Percentiles rank a stretch among this genome's conserved stretches.
These are phyloP conservation scores for Protostelium mycophagum DNA, from an alignment of 78 protist genomes.

Conservation along the genomic window DNA sequence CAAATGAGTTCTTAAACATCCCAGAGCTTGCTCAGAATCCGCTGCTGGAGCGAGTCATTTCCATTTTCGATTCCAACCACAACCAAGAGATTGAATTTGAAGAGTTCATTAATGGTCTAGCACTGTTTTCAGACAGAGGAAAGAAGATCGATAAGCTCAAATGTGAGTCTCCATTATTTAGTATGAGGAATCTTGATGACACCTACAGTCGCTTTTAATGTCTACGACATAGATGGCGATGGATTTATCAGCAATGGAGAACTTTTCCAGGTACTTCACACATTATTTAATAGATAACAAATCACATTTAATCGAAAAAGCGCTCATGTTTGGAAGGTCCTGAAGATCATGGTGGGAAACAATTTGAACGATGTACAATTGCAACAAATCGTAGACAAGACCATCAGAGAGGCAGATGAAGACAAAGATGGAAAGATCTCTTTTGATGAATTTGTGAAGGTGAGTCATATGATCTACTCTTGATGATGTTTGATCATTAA, in stretches of 20 bases:
- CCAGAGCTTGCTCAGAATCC: conserved; percentile 85
- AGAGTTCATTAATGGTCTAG: conserved; percentile 71
- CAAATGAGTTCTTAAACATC: conserved; percentile 81
- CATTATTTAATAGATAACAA: background rate
- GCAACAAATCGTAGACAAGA: conserved; percentile 96
- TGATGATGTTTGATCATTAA: background rate
- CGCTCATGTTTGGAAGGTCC: too few species aligned
- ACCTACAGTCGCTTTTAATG: conserved; percentile 60
- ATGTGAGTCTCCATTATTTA: conserved; percentile 26
- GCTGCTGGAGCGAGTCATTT: conserved; percentile 65
- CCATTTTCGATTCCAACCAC: conserved; percentile 70
- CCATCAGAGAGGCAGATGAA: conserved; percentile 87
- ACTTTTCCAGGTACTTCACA: conserved; percentile 41
- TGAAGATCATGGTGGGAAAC: conserved; percentile 94
- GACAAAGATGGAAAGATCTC: conserved; percentile 80
- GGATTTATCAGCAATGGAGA: conserved; percentile 86
- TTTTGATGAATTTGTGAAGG: conserved; percentile 71
- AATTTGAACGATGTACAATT: conserved; percentile 88
- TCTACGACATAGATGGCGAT: conserved; percentile 94
- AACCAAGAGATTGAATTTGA: conserved; percentile 84
- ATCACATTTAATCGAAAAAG: background rate
- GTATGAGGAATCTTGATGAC: background rate
- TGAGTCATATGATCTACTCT: background rate
- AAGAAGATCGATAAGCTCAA: conserved; percentile 72
- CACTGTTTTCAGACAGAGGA: conserved; percentile 65